A percentile compares a stretch with the other conserved stretches of the same genome.
Conservation (phyloP, 352 stramenopile genomes). For the Plasmopara muralis region DNA sequence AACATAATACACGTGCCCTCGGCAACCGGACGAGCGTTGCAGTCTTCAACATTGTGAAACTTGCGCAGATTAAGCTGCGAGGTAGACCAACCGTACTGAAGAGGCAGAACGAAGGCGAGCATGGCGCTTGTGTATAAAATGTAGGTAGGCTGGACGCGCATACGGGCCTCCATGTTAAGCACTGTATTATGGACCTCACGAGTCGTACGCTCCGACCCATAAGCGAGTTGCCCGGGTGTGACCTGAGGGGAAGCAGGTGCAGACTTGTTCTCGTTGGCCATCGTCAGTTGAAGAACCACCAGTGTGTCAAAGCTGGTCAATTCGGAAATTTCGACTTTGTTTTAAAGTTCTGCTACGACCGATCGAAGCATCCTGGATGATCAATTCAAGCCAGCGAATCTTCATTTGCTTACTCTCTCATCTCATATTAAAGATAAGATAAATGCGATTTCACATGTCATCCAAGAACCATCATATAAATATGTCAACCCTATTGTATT, state of each 20-base stretch:
- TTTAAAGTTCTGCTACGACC: background rate
- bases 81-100: conserved; percentile 43
- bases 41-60: conserved; percentile 34
- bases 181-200: conserved; percentile 20
- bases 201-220: conserved; percentile 15
- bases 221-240: conserved; percentile 10
- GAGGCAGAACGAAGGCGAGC: conserved; percentile 27
- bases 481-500: background rate
- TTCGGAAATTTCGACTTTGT: conserved; percentile 13
- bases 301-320: conserved; percentile 12
- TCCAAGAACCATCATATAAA: background rate
- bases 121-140: conserved; percentile 33
- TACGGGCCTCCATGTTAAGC: conserved; percentile 16
- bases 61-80: conserved; percentile 39
- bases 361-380: conserved; percentile 21
- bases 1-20: conserved; percentile 42
- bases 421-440: conserved; percentile 9
- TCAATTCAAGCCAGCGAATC: conserved; percentile 11
- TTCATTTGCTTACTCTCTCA: conserved; percentile 17
- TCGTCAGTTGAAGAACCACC: conserved; percentile 5
- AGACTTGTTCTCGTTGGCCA: conserved; percentile 17
- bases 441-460: conserved; percentile 3
- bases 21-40: conserved; percentile 21
- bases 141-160: conserved; percentile 22
- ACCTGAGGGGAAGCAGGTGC: conserved; percentile 6